Evolutionary conservation across 2,329 filamentous ascomycete species (phyloP), one percentile per base, ranked within the genome.

Genomic region (Pseudogymnoascus sp.): DNA sequence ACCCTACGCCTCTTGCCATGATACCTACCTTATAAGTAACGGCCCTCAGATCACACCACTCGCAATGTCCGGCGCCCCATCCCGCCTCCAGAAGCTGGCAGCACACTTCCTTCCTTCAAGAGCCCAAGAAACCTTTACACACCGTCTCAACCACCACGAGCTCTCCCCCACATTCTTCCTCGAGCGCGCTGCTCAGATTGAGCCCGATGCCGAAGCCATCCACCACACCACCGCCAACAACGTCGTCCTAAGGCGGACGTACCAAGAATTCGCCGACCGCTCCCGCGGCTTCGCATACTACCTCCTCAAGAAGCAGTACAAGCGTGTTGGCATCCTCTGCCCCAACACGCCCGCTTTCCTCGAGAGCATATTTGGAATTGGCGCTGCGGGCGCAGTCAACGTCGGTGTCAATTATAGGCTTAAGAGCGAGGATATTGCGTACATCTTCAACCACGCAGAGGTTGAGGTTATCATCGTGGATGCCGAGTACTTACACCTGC

Each of bases 331-430:
- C 5, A 88, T 99, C 59, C 80, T 99, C 10, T 88, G 87, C 7
- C 90, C 95, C 2, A 99, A 99, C 74, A 99, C 95, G 0, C 95
- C 95, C 0, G 93, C 93, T 0, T 97, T 97, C 70, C 80, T 99
- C 28, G 93, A 97, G 77, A 84, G 87, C 5, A 90, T 96, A 66
- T 99, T 91, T 72, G 95, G 90, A 1, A 89, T 97, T 69, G 88
- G 87, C 0, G 93, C 90, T 1, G 90, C 90, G 0, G 91, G 91
- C 1, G 90, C 82, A 6, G 84, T 96, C 23, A 86, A 92, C 66
- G 89, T 96, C 62, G 83, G 81, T 2, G 84, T 88, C 53, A 91
- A 91, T 68, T 90, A 90, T 69, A 79, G 88, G 2, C 78, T 97
- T 53, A 95, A 95, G 74, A 79, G 84, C 37, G 90, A 93, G 66